These are phyloP conservation scores for Tetrapyrgos nigripes DNA, from an alignment of 1,284 basidiomycete species.

Conservation along the genomic window DNA sequence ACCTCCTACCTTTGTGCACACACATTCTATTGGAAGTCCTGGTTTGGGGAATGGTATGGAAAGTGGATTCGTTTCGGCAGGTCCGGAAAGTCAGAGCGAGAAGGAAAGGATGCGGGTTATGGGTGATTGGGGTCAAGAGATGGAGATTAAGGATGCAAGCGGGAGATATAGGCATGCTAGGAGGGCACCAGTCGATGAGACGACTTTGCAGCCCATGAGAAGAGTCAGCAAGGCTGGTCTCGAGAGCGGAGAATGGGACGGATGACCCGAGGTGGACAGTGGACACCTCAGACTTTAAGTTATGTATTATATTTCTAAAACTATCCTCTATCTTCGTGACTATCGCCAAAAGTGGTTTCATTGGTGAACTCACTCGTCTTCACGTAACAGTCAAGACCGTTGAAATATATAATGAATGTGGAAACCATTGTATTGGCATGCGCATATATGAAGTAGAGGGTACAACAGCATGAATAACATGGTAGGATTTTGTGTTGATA, in stretches of 20 bases:
- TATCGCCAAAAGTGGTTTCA: no score
- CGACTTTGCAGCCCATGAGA: conserved; percentile 84
- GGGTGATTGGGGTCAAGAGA: conserved; percentile 75
- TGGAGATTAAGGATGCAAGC: conserved; percentile 83
- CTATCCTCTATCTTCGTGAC: no score
- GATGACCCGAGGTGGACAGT: no score
- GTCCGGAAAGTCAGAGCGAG: neutral
- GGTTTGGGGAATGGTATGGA: neutral
- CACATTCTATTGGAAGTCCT: conserved; percentile 7
- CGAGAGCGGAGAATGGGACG: conserved; percentile 55
- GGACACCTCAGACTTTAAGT: no score
- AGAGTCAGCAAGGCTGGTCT: conserved; percentile 90
- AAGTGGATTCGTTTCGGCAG: neutral
- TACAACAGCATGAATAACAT: neutral
- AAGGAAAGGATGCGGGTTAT: conserved; percentile 28
- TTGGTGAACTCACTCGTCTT: no score
- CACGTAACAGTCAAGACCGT: no score
- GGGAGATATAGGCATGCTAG: conserved; percentile 87
- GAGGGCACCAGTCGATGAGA: conserved; percentile 84
- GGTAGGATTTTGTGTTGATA: neutral
- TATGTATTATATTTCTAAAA: no score
- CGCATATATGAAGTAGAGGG: neutral
- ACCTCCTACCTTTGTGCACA: conserved; percentile 8
- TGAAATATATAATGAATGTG: no score
- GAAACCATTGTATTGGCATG: neutral